Conservation (phyloP, 2,329 filamentous ascomycete genomes). For the Decorospora gaudefroyi region DNA sequence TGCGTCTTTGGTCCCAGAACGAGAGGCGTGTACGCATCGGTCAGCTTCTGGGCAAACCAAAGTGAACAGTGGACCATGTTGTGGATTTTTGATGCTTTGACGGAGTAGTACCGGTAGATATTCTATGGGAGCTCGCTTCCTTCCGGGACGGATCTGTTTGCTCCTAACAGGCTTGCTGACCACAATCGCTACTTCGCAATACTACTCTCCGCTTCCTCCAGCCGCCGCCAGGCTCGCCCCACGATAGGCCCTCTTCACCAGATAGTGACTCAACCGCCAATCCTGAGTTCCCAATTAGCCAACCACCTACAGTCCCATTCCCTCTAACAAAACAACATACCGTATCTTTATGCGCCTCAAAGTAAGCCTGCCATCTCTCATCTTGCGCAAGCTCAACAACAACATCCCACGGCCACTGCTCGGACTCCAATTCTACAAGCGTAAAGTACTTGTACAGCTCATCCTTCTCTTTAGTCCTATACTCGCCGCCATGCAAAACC, state of each 20-base stretch:
- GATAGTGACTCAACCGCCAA: constrained; percentile 22
- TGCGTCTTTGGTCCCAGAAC: constrained; percentile 30
- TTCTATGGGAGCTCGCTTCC: no score
- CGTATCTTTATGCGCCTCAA: constrained; percentile 17
- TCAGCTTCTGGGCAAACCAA: background rate
- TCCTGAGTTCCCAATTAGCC: constrained; percentile 17
- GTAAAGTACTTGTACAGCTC: constrained; percentile 18
- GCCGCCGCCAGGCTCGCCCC: background rate
- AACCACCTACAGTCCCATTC: no score
- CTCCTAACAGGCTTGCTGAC: no score
- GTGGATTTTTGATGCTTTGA: background rate
- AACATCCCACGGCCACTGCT: constrained; percentile 27
- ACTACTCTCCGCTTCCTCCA: background rate
- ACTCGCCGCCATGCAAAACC: constrained; percentile 4
- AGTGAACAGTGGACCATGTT: background rate
- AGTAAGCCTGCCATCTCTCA: constrained; percentile 17
- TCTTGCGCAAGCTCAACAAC: constrained; percentile 21
- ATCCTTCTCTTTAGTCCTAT: constrained; percentile 10
- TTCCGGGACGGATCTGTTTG: no score
- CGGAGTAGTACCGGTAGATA: no score
- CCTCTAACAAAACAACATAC: no score
- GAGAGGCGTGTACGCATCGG: constrained; percentile 24
- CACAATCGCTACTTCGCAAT: no score
- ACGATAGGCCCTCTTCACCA: constrained; percentile 8
- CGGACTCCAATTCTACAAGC: constrained; percentile 19